Base-by-base conservation (phyloP, 2,329 filamentous ascomycete species). In the Parasarocladium wereldwijsianum region DNA sequence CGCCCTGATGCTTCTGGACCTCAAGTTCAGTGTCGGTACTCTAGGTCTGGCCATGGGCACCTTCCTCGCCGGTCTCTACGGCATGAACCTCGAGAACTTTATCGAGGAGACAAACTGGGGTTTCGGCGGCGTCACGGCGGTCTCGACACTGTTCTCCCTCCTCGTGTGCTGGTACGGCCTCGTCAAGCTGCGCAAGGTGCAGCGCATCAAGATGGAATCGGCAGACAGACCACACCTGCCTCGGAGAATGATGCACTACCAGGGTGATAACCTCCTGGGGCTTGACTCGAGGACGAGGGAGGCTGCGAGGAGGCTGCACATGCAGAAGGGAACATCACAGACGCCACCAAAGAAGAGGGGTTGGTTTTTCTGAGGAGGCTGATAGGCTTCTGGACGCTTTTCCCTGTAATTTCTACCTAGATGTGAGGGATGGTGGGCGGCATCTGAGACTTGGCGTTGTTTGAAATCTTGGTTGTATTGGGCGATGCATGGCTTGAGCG, bases 81-180 rank as follows among this genome's bases (percentile, higher is more conserved):
- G 90, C 43, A 96, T 96, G 86, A 98, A 98, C 59, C 62, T 98
- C 39, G 92, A 94, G 50, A 96, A 96, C 56, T 96, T 94, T 54
- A 84, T 96, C 43, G 90, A 98, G 59, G 87, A 96, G 50, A 86
- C 81, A 2, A 71, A 83, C 52, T 70, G 83, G 52, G 90, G 87
- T 8, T 96, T 98, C 51, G 66, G 66, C 26, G 70, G 70, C 32
- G 76, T 98, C 36, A 83, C 78, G 3, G 63, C 60, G 12, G 60
- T 70, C 36, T 92, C 82, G 34, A 66, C 77, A 33, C 44, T 76
- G 33, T 75, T 86, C 50, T 83, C 82, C 10, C 66, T 76, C 32
- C 43, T 86, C 7, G 81, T 93, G 30, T 87, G 81, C 57, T 68
- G 71, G 43, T 93, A 87, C 53, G 86, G 90, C 5, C 65, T 96